Base-by-base conservation (phyloP, 257 asterid genomes). In the Plantago elongata region DNA sequence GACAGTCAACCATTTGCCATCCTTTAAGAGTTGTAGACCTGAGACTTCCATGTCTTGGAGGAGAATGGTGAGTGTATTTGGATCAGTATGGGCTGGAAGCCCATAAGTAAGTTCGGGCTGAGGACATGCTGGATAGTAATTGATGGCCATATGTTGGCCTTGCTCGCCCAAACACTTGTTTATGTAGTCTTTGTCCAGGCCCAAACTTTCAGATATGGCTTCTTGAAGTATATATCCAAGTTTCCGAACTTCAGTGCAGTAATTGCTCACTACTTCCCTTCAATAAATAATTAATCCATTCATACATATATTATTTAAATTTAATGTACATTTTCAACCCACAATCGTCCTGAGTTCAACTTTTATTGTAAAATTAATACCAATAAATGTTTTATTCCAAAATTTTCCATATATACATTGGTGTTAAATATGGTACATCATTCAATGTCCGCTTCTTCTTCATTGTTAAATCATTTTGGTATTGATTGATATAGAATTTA, bases 151-250 rank as follows among this genome's bases (percentile, higher is more conserved):
- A 9, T 83, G 90, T 18, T 80, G 90, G 18, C 79, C 90, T 38
- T 68, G 75, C 56, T 72, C 52, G 16, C 84, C 90, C 54, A 80
- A 40, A 16, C 56, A 43, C 0, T 63, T 65, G 51, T 81, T 83
- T 18, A 92, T 79, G 61, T 67, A 61, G 18, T 78, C 84, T 46
- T 79, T 84, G 4, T 79, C 81, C 3, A 92, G 79, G 37, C 95
- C 95, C 64, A 92, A 68, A 68, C 97, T 84, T 71, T 92, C 95
- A 0, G 97, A 84, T 61, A 89, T 79, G 1, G 76, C 78, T 74
- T 89, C 95, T 69, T 81, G 70, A 60, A 89, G 44, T 74, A 76
- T 77, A 16, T 84, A 77, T 57, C 95, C 95, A 0, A 92, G 86
- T 49, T 76, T 46, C 12, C 99, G 72, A 3, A 84, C 78, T 71